phyloP scores from a whole-genome alignment of 805 yeast genomes.

The Ogataea minuta region DNA sequence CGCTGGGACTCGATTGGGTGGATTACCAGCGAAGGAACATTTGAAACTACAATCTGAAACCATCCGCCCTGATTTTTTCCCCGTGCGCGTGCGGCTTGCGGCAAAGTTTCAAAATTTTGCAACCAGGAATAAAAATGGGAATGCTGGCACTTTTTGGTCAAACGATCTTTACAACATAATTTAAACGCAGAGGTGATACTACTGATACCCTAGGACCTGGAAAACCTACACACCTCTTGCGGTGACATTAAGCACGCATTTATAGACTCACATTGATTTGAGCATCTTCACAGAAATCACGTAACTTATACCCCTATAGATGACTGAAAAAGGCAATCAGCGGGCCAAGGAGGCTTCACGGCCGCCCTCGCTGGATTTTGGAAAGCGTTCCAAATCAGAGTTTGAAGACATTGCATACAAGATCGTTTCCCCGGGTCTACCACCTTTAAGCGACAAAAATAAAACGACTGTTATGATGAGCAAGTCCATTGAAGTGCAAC shows the following conservation, averaged over 20 bases:
- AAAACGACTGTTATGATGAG: slow-evolving; percentile 18
- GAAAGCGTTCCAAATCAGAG: slow-evolving; percentile 8
- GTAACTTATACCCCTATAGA: slow-evolving; percentile 5
- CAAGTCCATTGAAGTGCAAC: slow-evolving; percentile 25
- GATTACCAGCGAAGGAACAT: slow-evolving; percentile 23
- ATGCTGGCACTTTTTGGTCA: slow-evolving; percentile 7
- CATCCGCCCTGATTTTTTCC: slow-evolving; percentile 2
- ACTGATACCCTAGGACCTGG: too few species aligned
- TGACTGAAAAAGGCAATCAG: slow-evolving; percentile 1
- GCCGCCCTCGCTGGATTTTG: slow-evolving; percentile 18
- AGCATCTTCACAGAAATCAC: neutral
- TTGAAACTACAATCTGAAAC: slow-evolving; percentile 17
- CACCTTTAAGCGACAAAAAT: slow-evolving; percentile 22
- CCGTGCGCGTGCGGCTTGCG: slow-evolving; percentile 14
- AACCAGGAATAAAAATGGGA: slow-evolving; percentile 12
- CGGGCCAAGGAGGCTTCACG: neutral
- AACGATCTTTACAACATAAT: too few species aligned
- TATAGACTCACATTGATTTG: neutral
- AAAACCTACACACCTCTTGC: too few species aligned
- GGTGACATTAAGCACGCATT: too few species aligned
- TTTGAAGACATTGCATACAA: slow-evolving; percentile 15
- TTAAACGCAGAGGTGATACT: too few species aligned
- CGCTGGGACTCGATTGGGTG: slow-evolving; percentile 38
- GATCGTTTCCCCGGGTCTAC: slow-evolving; percentile 27
- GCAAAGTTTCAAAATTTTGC: slow-evolving; percentile 11